Percentiles rank a stretch among this genome's conserved stretches.
Conservation (phyloP, 768 basidiomycete species). For the Vararia minispora region DNA sequence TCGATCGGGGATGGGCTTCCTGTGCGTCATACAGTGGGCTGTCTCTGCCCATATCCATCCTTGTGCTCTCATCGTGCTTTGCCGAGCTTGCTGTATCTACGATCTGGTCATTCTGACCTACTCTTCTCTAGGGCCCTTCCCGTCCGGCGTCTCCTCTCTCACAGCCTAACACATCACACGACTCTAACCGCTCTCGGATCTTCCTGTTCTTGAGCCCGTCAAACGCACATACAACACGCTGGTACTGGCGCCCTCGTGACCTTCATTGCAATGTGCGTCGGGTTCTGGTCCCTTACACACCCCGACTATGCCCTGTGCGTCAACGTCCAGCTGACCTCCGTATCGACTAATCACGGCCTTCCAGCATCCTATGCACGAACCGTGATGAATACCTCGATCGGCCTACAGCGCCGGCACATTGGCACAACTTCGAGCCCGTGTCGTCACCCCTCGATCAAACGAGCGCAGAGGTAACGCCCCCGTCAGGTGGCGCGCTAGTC, state of each 20-base stretch:
- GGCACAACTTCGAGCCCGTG: constrained; percentile 51
- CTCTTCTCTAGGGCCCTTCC: no score
- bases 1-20: no score
- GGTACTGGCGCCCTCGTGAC: no score
- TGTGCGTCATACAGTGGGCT: no score
- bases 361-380: constrained; percentile 67
- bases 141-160: no score
- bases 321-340: constrained; percentile 2
- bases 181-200: constrained; percentile 7
- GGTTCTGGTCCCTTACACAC: constrained; percentile 65
- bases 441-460: constrained; percentile 9
- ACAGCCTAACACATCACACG: no score
- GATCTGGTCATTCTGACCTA: no score
- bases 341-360: neutral
- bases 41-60: no score
- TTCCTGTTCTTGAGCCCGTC: constrained; percentile 7
- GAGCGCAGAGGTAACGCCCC: constrained; percentile 3
- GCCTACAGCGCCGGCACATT: constrained; percentile 54
- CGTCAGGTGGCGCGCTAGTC: constrained; percentile 21
- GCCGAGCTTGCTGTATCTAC: no score
- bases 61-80: no score
- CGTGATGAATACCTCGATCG: constrained; percentile 65
- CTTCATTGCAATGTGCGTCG: constrained; percentile 86
- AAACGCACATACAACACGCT: no score
- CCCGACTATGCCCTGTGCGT: constrained; percentile 72